Evolutionary conservation across 306 rosid genomes (phyloP), one percentile per base, ranked within the genome.

Genomic region (Parietaria judaica): DNA sequence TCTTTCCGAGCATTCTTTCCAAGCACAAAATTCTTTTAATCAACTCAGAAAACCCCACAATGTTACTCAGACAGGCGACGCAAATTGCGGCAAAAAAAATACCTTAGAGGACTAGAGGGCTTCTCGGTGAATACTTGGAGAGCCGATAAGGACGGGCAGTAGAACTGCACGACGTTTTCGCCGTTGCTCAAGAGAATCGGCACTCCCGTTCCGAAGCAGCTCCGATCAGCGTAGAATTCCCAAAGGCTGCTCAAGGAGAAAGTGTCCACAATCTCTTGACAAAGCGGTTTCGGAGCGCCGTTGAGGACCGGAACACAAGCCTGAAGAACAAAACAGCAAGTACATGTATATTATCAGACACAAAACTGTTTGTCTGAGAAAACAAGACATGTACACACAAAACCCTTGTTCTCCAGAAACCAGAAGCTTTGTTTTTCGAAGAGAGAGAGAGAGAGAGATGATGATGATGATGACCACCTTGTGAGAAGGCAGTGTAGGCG

Each of bases 141-240:
- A 63, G 75, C 75, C 12, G 75, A 70, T 37, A 70, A 58, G 45
- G 75, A 63, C 16, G 75, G 75, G 51, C 65, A 57, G 36, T 57
- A 70, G 65, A 56, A 70, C 34, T 70, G 65, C 6, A 70, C n/a
- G 31, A 34, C 64, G 43, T 34, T 51, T 14, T 70, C 65, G 12
- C 75, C 70, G 34, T 65, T 48, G 60, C 14, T 56, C 54, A 70
- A 41, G 13, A 50, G 75, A 57, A 70, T 56, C 11, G 75, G 70
- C 16, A 70, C 70, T 37, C 65, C 69, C 11, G 45, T 56, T 16
- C 75, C 75, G 15, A 37, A 56, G 60, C 35, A 16, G 41, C 75
- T 70, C 55, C 36, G 35, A 6, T 70, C 60, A 14, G 44, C 16
- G 49, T 39, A 70, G 36, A 31, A 49, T 16, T 70, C 34, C 68